These are phyloP conservation scores for Rheum nobile DNA, from an alignment of 148 eudicot species.

Conservation along the genomic window DNA sequence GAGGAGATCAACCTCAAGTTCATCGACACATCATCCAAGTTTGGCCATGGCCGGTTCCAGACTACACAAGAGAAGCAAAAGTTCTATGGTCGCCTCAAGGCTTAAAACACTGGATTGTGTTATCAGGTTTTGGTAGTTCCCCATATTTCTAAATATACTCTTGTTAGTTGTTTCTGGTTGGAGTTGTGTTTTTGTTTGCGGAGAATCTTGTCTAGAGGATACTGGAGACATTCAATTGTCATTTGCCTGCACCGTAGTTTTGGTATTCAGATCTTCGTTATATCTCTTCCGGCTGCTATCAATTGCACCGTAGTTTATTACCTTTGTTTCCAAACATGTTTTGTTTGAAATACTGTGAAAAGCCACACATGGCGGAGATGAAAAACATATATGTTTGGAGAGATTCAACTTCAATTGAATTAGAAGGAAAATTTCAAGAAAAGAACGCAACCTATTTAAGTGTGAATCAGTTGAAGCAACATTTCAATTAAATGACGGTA, in stretches of 20 bases:
- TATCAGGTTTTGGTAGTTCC: not conserved
- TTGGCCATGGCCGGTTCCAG: constrained; percentile 94
- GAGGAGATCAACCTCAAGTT: constrained; percentile 80
- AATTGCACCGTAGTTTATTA: too few relatives aligned
- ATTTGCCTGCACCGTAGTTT: not conserved
- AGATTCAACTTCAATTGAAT: too few relatives aligned
- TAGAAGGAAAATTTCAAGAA: too few relatives aligned
- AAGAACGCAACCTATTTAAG: too few relatives aligned
- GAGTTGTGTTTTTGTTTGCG: not conserved
- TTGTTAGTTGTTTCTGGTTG: not conserved
- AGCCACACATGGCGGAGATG: too few relatives aligned
- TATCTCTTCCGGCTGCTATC: too few relatives aligned
- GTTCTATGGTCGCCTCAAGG: constrained; percentile 50
- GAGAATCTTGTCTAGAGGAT: not conserved
- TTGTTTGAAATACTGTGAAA: too few relatives aligned
- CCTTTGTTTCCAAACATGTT: too few relatives aligned
- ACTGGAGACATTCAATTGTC: not conserved
- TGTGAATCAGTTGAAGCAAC: too few relatives aligned
- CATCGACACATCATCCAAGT: constrained; percentile 84
- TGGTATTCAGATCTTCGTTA: too few relatives aligned
- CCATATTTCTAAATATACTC: not conserved
- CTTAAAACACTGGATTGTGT: constrained; percentile 11
- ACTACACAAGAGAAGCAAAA: constrained; percentile 50
- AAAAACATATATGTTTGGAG: too few relatives aligned
- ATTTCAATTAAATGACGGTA: too few relatives aligned